Evolutionary conservation across 2,329 filamentous ascomycete species (phyloP).

Genomic region (Parasarocladium wereldwijsianum): DNA sequence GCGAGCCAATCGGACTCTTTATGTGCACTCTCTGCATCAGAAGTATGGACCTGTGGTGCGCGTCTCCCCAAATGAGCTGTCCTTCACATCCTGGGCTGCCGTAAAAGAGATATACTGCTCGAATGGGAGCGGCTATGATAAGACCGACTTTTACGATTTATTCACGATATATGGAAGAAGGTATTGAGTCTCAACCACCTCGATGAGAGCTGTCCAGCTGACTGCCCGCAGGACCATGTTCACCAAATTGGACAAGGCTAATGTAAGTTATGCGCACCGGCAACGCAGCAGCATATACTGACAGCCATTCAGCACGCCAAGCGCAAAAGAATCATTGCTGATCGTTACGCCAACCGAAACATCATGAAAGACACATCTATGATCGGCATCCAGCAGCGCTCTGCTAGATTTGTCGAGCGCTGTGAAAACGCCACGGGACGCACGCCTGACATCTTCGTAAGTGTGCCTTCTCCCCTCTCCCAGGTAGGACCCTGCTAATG

Average conservation of each 20-base stretch:
- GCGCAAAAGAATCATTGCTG: slow-evolving; percentile 47
- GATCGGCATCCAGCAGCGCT: slow-evolving; percentile 41
- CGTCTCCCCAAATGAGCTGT: slow-evolving; percentile 41
- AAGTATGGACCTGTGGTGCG: slow-evolving; percentile 43
- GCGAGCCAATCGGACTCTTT: slow-evolving; percentile 32
- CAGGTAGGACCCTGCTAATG: slow-evolving; percentile 4
- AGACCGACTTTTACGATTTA: slow-evolving; percentile 48
- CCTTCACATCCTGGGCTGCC: slow-evolving; percentile 39
- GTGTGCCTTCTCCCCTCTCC: slow-evolving; percentile 8
- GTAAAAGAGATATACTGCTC: slow-evolving; percentile 50
- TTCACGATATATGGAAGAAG: slow-evolving; percentile 43
- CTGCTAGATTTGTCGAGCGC: slow-evolving; percentile 36
- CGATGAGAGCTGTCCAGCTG: not conserved
- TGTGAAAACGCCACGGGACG: slow-evolving; percentile 29
- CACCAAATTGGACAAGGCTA: slow-evolving; percentile 37
- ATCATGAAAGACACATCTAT: slow-evolving; percentile 41
- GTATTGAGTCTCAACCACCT: too few species aligned
- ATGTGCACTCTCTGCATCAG: slow-evolving; percentile 40
- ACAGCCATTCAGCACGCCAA: slow-evolving; percentile 37
- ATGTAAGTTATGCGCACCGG: slow-evolving; percentile 20
- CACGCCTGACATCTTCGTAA: slow-evolving; percentile 47
- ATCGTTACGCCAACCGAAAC: slow-evolving; percentile 56
- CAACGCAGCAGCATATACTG: not conserved
- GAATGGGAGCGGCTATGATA: slow-evolving; percentile 48
- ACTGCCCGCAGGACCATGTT: slow-evolving; percentile 38